Evolutionary conservation across 352 stramenopile genomes (phyloP).

Genomic region (Phytophthora cryptogea): DNA sequence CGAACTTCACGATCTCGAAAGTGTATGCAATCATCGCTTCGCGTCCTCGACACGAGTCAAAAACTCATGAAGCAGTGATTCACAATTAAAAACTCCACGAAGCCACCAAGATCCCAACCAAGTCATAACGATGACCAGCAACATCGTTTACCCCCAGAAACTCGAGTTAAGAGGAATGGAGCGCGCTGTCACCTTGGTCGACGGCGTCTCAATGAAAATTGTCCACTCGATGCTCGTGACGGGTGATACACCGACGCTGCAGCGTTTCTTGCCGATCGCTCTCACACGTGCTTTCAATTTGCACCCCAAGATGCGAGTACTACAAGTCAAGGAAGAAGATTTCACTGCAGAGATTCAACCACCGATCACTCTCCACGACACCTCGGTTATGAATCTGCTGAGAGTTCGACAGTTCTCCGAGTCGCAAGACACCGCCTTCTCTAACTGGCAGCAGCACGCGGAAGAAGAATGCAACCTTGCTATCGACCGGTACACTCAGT

Average conservation of each 20-base stretch:
- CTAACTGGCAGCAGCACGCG: slow-evolving; percentile 37
- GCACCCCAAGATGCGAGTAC: slow-evolving; percentile 37
- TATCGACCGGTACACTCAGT: slow-evolving; percentile 35
- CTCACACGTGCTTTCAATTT: slow-evolving; percentile 38
- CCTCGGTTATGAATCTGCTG: slow-evolving; percentile 18
- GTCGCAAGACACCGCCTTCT: not conserved
- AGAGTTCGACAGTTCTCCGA: slow-evolving; percentile 12
- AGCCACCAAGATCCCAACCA: no score
- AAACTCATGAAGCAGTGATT: no score
- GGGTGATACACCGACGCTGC: slow-evolving; percentile 19
- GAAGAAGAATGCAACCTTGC: slow-evolving; percentile 37
- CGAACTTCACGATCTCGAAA: no score
- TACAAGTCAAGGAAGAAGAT: slow-evolving; percentile 24
- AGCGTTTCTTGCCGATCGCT: slow-evolving; percentile 21
- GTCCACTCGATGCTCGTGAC: slow-evolving; percentile 10
- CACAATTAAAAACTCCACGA: no score
- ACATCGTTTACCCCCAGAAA: not conserved
- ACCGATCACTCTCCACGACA: slow-evolving; percentile 21
- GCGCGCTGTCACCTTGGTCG: slow-evolving; percentile 3
- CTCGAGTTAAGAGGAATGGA: slow-evolving; percentile 33
- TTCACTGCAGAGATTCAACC: slow-evolving; percentile 34
- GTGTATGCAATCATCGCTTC: no score
- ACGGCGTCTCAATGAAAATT: slow-evolving; percentile 7
- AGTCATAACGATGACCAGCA: no score
- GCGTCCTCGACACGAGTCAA: no score